phyloP scores from a whole-genome alignment of 805 yeast species.

The Sugiyamaella americana region DNA sequence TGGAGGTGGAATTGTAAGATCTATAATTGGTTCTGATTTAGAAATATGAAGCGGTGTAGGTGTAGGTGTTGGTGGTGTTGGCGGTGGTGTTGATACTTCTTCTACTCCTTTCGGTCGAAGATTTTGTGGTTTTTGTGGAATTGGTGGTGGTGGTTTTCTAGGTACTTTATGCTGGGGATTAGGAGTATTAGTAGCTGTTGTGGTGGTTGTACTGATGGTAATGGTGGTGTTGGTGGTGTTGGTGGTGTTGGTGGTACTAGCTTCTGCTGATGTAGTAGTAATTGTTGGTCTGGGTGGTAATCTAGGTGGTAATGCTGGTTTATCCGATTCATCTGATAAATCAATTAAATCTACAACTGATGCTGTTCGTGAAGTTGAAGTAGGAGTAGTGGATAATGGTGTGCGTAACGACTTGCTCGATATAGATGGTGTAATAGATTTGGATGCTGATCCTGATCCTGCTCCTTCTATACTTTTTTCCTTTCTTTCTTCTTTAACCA shows the following conservation, averaged over 20 bases:
- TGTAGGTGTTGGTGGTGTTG: no score
- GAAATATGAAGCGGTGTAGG: no score
- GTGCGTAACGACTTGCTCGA: no score
- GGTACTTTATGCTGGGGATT: neutral
- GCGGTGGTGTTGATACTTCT: no score
- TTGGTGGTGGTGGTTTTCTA: conserved; percentile 11
- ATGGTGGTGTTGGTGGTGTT: neutral
- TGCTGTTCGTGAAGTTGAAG: neutral
- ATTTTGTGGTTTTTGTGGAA: conserved; percentile 10
- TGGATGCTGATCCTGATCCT: no score
- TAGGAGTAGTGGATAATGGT: neutral
- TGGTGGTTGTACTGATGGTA: conserved; percentile 11
- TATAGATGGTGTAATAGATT: no score
- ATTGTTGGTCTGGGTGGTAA: neutral
- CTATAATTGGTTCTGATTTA: no score
- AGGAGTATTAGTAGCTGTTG: conserved; percentile 28
- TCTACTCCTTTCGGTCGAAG: no score
- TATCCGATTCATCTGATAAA: conserved; percentile 5
- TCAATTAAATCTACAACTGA: conserved; percentile 23
- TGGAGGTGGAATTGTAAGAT: neutral
- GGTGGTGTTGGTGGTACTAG: conserved; percentile 19
- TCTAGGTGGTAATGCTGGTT: neutral
- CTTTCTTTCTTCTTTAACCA: neutral
- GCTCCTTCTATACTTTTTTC: no score
- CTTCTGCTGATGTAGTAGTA: conserved; percentile 29